phyloP scores from a whole-genome alignment of 225 moss, liverwort and hornwort genomes.

The Bryoerythrophyllum caledonicum region DNA sequence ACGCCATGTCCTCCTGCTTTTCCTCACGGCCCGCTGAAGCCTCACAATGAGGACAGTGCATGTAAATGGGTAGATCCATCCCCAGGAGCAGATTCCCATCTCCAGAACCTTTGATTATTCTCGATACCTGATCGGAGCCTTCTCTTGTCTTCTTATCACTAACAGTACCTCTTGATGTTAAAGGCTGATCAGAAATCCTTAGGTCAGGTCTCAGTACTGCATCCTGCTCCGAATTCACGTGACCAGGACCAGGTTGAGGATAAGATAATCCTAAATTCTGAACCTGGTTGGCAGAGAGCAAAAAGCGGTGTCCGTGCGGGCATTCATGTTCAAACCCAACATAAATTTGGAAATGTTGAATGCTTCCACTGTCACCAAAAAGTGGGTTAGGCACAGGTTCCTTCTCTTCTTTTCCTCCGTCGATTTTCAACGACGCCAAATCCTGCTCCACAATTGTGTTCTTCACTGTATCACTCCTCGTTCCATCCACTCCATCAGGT shows the following conservation, averaged over 20 bases:
- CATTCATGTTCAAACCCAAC: constrained; percentile 99
- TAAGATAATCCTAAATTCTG: constrained; percentile 47
- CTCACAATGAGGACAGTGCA: constrained; percentile 93
- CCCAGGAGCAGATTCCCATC: constrained; percentile 74
- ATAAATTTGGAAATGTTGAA: constrained; percentile 56
- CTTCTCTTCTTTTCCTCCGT: constrained; percentile 42
- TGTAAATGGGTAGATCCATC: constrained; percentile 84
- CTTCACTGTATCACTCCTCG: constrained; percentile 30
- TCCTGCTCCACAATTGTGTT: constrained; percentile 34
- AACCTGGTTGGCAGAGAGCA: constrained; percentile 61
- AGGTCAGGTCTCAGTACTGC: constrained; percentile 23
- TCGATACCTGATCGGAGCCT: constrained; percentile 44
- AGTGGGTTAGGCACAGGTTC: constrained; percentile 24
- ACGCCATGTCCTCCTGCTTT: constrained; percentile 49
- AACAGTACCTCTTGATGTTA: constrained; percentile 25
- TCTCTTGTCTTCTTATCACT: constrained; percentile 38
- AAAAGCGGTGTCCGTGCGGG: constrained; percentile 89
- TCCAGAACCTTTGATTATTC: constrained; percentile 63
- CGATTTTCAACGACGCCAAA: constrained; percentile 38
- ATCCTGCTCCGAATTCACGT: constrained; percentile 33
- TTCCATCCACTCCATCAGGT: constrained; percentile 45
- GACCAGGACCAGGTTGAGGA: constrained; percentile 35
- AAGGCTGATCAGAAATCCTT: constrained; percentile 24
- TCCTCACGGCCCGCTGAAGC: constrained; percentile 53
- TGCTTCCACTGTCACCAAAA: constrained; percentile 25